phyloP scores from a whole-genome alignment of 1,284 basidiomycete species.

The Porogramme epimiltina region DNA sequence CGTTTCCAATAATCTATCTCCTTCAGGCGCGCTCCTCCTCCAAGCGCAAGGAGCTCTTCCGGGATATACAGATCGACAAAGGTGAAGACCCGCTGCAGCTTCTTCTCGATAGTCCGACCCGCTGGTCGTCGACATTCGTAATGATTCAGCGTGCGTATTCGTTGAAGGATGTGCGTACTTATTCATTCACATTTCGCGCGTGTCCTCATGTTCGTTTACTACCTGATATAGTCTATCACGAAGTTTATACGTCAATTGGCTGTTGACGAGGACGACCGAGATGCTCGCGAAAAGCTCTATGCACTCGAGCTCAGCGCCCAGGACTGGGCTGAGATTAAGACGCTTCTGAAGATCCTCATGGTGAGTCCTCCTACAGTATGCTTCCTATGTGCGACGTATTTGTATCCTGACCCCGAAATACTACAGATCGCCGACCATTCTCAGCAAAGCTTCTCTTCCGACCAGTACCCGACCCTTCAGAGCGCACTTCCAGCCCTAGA shows the following conservation, averaged over 20 bases:
- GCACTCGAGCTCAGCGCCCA: neutral
- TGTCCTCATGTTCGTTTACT: no score
- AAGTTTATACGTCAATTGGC: no score
- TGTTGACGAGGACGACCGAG: neutral
- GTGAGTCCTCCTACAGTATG: neutral
- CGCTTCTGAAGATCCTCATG: neutral
- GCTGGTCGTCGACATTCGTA: slow-evolving; percentile 9
- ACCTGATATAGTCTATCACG: no score
- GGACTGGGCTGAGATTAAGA: neutral
- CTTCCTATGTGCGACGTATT: neutral
- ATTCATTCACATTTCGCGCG: no score
- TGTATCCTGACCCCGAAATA: neutral
- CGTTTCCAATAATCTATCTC: no score
- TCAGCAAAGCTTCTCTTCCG: slow-evolving; percentile 4
- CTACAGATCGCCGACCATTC: neutral
- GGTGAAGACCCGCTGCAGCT: neutral
- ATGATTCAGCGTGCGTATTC: slow-evolving; percentile 6
- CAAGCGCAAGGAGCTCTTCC: slow-evolving; percentile 7
- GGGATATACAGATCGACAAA: neutral
- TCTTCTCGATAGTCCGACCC: slow-evolving; percentile 3
- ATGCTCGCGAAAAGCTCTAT: neutral
- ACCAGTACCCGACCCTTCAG: slow-evolving; percentile 23
- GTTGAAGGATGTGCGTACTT: neutral
- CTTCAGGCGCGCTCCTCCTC: slow-evolving; percentile 6
- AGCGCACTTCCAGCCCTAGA: slow-evolving; percentile 40